phyloP scores from a whole-genome alignment of 306 rosid species.

The Cicer arietinum region DNA sequence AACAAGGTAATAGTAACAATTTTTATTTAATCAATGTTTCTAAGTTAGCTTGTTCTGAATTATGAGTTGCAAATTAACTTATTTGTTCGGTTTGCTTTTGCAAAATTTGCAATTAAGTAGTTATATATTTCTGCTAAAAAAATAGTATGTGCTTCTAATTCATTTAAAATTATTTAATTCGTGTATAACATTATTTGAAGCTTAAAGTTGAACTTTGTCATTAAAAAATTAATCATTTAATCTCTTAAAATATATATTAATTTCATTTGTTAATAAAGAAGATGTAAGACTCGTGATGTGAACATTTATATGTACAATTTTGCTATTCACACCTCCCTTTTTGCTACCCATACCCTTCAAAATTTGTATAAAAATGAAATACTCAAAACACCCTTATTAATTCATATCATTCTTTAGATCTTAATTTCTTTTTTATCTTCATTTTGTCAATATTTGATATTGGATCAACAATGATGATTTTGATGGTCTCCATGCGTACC shows the following conservation, averaged over 20 bases:
- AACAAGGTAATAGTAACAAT: background rate
- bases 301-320: no score
- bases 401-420: no score
- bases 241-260: no score
- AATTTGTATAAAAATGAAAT: no score
- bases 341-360: fast-evolving
- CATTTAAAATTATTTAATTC: background rate
- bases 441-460: no score
- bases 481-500: no score
- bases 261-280: no score
- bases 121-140: background rate
- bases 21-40: background rate
- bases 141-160: background rate
- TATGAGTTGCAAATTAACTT: background rate
- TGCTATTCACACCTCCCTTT: no score
- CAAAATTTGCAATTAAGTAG: background rate
- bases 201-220: background rate
- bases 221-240: background rate
- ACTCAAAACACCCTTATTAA: no score
- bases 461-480: no score
- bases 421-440: no score
- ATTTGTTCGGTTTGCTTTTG: background rate
- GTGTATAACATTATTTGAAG: background rate
- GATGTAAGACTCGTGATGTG: no score
- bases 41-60: background rate